Evolutionary conservation across 1,139 yeast genomes (phyloP).

Genomic region (Candida anutae): DNA sequence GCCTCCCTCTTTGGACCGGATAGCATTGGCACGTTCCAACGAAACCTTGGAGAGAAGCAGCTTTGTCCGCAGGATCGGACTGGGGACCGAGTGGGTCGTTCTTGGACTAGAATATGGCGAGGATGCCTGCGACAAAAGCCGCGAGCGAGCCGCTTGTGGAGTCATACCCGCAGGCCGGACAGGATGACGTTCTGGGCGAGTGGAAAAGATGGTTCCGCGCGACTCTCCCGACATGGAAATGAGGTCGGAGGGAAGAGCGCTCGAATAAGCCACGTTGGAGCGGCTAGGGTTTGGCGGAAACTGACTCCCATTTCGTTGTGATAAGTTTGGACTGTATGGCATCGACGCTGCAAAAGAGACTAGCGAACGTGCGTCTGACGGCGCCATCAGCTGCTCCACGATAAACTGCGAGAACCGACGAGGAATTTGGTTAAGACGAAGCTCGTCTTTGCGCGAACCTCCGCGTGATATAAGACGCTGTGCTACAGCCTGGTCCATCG

Average conservation of each 20-base stretch:
- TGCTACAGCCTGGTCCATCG: too few species aligned
- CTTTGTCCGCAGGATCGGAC: neutral
- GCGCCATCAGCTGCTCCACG: conserved; percentile 27
- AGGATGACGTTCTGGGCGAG: conserved; percentile 15
- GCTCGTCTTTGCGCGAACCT: too few species aligned
- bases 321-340: neutral
- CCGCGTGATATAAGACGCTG: too few species aligned
- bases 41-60: too few species aligned
- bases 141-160: neutral
- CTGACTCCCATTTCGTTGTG: conserved; percentile 10
- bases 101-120: neutral
- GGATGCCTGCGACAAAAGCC: conserved; percentile 1
- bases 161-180: conserved; percentile 1
- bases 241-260: neutral
- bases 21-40: conserved; percentile 26
- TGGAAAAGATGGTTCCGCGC: conserved; percentile 41
- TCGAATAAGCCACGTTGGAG: neutral
- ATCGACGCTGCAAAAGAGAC: neutral
- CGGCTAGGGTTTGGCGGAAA: conserved; percentile 3
- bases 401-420: conserved; percentile 36
- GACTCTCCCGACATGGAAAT: conserved; percentile 36
- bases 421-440: too few species aligned
- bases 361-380: neutral
- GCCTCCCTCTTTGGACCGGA: conserved; percentile 26
- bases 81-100: neutral